These are phyloP conservation scores for Neoboletus magnificus DNA, from an alignment of 768 basidiomycete species.

Conservation along the genomic window DNA sequence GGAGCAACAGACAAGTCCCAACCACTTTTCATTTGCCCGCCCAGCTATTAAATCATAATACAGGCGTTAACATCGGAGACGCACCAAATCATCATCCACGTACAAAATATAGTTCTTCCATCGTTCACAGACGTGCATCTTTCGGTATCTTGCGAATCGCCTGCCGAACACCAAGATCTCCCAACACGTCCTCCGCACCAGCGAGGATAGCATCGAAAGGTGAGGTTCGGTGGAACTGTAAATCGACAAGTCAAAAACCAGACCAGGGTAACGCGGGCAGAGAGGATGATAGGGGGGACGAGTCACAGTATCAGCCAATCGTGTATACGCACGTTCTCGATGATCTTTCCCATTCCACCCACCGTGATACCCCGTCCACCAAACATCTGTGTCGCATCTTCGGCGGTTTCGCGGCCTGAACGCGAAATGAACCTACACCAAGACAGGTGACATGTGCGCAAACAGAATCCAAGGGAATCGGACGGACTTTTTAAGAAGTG, in stretches of 20 bases:
- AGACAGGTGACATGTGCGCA: constrained; percentile 1
- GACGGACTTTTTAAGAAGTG: constrained; percentile 80
- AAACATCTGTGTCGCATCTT: constrained; percentile 81
- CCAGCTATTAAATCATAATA: too few species aligned
- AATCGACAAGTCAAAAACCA: not conserved
- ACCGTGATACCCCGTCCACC: constrained; percentile 86
- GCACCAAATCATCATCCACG: not conserved
- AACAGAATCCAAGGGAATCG: not conserved
- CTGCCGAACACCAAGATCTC: constrained; percentile 71
- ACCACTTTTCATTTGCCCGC: too few species aligned
- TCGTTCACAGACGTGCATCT: constrained; percentile 14
- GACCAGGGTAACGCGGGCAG: not conserved
- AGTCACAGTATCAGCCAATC: not conserved
- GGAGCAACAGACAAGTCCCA: too few species aligned
- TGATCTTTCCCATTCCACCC: constrained; percentile 81
- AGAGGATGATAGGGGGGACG: not conserved
- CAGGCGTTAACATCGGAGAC: not conserved
- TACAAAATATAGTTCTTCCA: not conserved
- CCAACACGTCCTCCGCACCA: constrained; percentile 72
- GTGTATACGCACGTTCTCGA: constrained; percentile 64
- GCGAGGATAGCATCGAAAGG: constrained; percentile 84
- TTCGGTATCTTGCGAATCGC: constrained; percentile 69
- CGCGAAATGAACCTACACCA: constrained; percentile 59
- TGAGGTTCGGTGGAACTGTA: constrained; percentile 76
- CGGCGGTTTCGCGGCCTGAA: constrained; percentile 46